Percentiles rank a stretch among this genome's conserved stretches.
Conservation (phyloP, 495 filamentous ascomycete species). For the Aspergillus sclerotioniger region DNA sequence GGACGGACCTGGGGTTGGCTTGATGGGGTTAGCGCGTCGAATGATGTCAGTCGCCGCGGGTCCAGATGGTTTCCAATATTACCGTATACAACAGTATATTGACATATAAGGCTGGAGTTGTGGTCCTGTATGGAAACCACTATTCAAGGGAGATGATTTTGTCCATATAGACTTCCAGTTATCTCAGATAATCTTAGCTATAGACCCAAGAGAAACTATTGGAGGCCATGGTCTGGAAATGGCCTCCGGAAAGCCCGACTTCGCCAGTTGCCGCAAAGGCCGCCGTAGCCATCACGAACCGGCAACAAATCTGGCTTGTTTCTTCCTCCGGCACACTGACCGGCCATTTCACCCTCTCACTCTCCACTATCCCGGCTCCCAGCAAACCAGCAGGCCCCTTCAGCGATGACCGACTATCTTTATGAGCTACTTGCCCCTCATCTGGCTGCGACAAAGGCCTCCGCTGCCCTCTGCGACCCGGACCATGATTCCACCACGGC, state of each 20-base stretch:
- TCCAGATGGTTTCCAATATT: no score
- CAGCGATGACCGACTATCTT: slow-evolving; percentile 65
- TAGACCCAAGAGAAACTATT: no score
- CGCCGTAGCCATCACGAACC: slow-evolving; percentile 18
- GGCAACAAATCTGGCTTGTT: slow-evolving; percentile 12
- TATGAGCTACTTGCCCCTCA: slow-evolving; percentile 70
- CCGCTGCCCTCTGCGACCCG: slow-evolving; percentile 25
- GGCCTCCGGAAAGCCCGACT: no score
- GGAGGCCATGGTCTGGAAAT: no score
- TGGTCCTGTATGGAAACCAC: no score
- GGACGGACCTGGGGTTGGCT: slow-evolving; percentile 10
- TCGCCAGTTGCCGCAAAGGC: slow-evolving; percentile 38
- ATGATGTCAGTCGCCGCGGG: slow-evolving; percentile 14
- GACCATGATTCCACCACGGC: slow-evolving; percentile 50
- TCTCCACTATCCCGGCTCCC: not conserved
- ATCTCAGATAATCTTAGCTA: no score
- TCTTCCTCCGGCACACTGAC: not conserved
- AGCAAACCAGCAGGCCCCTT: not conserved
- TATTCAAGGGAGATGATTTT: no score
- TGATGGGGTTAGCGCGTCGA: slow-evolving; percentile 13
- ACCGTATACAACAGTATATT: no score
- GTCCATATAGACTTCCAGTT: no score
- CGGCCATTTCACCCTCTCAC: not conserved
- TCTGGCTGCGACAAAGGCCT: slow-evolving; percentile 38
- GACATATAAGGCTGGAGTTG: no score